These are phyloP conservation scores for Skeletonema grethae DNA, from an alignment of 108 stramenopile species.

Conservation along the genomic window DNA sequence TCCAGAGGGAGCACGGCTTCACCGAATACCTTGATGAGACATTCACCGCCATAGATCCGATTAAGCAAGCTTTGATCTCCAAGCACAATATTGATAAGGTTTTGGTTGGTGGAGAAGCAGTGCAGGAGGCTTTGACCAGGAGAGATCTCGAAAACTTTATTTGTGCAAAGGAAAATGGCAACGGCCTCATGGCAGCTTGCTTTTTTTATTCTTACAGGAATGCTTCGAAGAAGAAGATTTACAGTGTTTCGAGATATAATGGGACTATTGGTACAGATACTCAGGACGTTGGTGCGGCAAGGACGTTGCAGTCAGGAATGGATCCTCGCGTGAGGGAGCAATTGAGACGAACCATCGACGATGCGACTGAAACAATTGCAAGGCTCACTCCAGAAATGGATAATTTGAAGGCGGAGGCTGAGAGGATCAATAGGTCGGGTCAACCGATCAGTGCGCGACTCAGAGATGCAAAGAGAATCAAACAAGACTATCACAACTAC, in stretches of 20 bases:
- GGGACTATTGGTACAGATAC: slow-evolving; percentile 30
- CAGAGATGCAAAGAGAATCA: slow-evolving; percentile 46
- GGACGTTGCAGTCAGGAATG: slow-evolving; percentile 56
- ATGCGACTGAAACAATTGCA: slow-evolving; percentile 32
- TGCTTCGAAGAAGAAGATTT: slow-evolving; percentile 48
- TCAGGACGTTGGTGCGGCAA: slow-evolving; percentile 51
- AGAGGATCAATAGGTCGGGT: slow-evolving; percentile 31
- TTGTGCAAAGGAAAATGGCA: slow-evolving; percentile 32
- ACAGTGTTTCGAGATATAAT: slow-evolving; percentile 54
- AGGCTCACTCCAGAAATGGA: slow-evolving; percentile 48
- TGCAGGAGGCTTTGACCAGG: slow-evolving; percentile 61
- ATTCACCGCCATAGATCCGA: slow-evolving; percentile 65
- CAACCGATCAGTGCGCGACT: slow-evolving; percentile 31
- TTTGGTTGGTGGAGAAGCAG: slow-evolving; percentile 71
- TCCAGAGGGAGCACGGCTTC: slow-evolving; percentile 74
- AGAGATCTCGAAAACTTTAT: slow-evolving; percentile 53
- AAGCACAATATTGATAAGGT: slow-evolving; percentile 68
- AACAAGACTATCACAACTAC: slow-evolving; percentile 28
- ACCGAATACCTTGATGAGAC: slow-evolving; percentile 82
- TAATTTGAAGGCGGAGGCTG: slow-evolving; percentile 23
- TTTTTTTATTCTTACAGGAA: slow-evolving; percentile 33
- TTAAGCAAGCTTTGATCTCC: slow-evolving; percentile 68
- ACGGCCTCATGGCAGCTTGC: slow-evolving; percentile 25
- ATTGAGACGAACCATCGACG: slow-evolving; percentile 40
- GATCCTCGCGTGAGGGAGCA: slow-evolving; percentile 55